Evolutionary conservation across 2,329 filamentous ascomycete species (phyloP), one percentile per base, ranked within the genome.

Genomic region (Fusarium nurragi): DNA sequence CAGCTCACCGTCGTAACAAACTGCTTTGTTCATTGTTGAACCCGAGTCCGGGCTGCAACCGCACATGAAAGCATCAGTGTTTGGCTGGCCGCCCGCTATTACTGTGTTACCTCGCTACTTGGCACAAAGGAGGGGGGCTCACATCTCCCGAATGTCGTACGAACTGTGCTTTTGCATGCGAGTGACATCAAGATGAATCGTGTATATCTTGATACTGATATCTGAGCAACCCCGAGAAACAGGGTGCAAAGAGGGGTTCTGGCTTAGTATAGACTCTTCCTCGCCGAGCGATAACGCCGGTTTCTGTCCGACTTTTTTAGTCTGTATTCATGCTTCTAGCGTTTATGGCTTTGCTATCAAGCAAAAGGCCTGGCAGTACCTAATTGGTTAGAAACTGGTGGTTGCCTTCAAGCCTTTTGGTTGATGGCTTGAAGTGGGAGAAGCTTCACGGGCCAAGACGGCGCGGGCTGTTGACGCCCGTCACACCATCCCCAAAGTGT

Each of bases 61-160:
- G 57, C 64, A 67, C 49, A 65, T 41, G 59, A 64, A 54, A 21
- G 40, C 36, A 28, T 26, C 40, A 55, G 39, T 47, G 25, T 49
- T 61, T 66, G 58, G 53, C 63, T 67, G 48, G 45, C 26, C 50
- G 48, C 23, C 45, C 14, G 34, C 58, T 47, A 46, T 44, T 50
- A 53, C 57, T 51, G 58, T 56, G 60, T 54, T 56, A 44, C 64
- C 52, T 67, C 54, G 64, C 58, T 67, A 56, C 46, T 53, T 67
- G 64, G 64, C 25, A 60, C 64, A 67, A 49, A 28, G 49, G 51
- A 58, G 26, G 58, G 45, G 53, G 40, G 40, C 58, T 67, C 54
- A 34, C 58, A 64, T 66, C 52, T 65, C 63, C 62, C 52, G 63
- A 58, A n/a, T 6, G 62, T 66, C 23, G 52, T 22, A 65, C 57